Evolutionary conservation across 2,329 filamentous ascomycete species (phyloP), one percentile per base, ranked within the genome.

Genomic region (Fusarium torulosum): DNA sequence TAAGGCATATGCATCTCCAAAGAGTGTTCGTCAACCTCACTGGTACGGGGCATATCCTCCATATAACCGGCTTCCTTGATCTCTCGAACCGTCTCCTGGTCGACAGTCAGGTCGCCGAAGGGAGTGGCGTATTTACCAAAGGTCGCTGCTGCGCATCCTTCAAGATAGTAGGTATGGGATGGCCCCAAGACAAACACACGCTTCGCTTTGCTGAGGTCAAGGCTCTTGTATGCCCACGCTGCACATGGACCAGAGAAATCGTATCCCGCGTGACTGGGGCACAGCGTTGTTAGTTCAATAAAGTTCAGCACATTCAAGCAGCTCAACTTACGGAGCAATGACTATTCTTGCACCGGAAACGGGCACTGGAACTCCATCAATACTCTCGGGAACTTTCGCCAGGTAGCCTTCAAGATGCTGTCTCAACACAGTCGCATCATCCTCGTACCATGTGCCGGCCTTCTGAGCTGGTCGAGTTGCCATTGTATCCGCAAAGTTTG

Each of bases 1-100:
- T 96, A 97, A 0, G 96, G 95, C 10, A 98, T 84, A 72, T 99
- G 96, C 91, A 99, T 97, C 82, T 99, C 96, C 3, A 98, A 86
- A 51, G 93, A 97, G 79, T 99, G 96, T 79, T 99, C 96, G 7
- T 87, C 85, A 64, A 93, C 87, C 74, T 99, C 6, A 25, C 19
- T n/a, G 44, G 14, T 37, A 37, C 78, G 79, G 3, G 86, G 87
- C 83, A 97, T 96, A 52, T 84, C 81, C 19, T 64, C 57, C 69
- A 82, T 77, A 1, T 53, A 47, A 1, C 68, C 67, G 0, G 70
- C 75, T 4, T 78, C 73, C 52, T 83, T 75, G 19, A 93, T 79
- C 63, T 83, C 76, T 37, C 81, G 72, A 1, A 87, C 83, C 1
- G 86, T 84, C 6, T 81, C 79, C 9, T 76, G 80, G 75, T 96